Evolutionary conservation across 192 early-diverging fungal genomes (phyloP).

Genomic region (Irineochytrium annulatum): DNA sequence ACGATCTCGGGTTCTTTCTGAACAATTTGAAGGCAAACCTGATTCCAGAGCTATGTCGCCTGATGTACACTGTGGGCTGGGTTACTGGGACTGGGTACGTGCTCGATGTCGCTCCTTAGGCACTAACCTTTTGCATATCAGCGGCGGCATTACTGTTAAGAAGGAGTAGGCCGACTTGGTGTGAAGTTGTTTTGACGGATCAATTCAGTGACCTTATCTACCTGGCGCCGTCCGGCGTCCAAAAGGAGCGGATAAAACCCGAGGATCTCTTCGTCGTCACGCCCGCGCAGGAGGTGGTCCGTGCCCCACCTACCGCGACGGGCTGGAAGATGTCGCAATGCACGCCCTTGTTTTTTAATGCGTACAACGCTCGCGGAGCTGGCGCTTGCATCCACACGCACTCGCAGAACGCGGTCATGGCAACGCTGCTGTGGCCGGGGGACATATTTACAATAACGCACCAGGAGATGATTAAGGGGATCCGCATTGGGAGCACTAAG

Average conservation of each 20-base stretch:
- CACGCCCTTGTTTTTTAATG: constrained; percentile 92
- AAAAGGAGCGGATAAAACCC: constrained; percentile 89
- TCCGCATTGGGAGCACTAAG: constrained; percentile 66
- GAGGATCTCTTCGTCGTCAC: constrained; percentile 81
- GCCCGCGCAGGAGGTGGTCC: constrained; percentile 56
- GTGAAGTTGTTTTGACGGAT: constrained; percentile 20
- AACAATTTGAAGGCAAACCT: constrained; percentile 54
- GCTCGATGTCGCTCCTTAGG: neutral
- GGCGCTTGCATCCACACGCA: constrained; percentile 96
- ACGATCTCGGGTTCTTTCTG: neutral
- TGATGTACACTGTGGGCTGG: constrained; percentile 90
- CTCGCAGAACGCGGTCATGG: constrained; percentile 93
- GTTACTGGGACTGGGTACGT: constrained; percentile 89
- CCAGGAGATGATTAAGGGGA: constrained; percentile 99
- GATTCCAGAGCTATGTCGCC: constrained; percentile 86
- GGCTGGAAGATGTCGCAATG: constrained; percentile 81
- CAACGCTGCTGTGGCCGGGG: constrained; percentile 71
- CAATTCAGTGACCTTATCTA: constrained; percentile 73
- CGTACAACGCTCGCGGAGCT: constrained; percentile 78
- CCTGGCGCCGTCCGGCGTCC: constrained; percentile 90
- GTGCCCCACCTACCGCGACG: constrained; percentile 56
- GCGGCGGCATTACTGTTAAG: constrained; percentile 74
- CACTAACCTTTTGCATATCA: neutral
- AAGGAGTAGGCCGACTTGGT: constrained; percentile 47
- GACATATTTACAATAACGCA: constrained; percentile 83